phyloP scores from a whole-genome alignment of 257 asterid species.

The Voacanga thouarsii region DNA sequence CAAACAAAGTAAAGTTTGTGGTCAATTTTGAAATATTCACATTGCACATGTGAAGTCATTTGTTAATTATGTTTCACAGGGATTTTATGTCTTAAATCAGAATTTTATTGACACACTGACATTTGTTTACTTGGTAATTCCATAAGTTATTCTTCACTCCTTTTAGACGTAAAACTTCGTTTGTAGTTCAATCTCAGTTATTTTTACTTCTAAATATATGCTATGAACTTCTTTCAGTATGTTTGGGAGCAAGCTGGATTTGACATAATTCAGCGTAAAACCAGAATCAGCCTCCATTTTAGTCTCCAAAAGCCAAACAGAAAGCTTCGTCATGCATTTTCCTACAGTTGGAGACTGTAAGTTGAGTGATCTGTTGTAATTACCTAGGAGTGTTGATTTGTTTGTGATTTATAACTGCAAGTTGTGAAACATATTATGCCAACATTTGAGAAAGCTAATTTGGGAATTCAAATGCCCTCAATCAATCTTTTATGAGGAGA shows the following conservation, averaged over 20 bases:
- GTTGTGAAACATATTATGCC: not conserved
- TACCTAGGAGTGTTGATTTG: not conserved
- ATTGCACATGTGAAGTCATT: not conserved
- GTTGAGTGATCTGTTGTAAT: constrained; percentile 13
- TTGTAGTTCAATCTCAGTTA: not conserved
- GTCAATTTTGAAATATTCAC: not conserved
- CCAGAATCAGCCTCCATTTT: constrained; percentile 96
- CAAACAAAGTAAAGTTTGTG: not conserved
- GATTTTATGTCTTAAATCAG: not conserved
- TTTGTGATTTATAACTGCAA: not conserved
- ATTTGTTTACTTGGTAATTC: constrained; percentile 1
- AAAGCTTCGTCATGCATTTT: constrained; percentile 87
- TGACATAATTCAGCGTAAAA: constrained; percentile 79
- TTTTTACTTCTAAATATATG: not conserved
- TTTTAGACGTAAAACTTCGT: not conserved
- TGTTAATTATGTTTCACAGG: not conserved
- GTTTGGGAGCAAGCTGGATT: constrained; percentile 97
- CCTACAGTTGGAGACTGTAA: constrained; percentile 99
- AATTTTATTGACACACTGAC: not conserved
- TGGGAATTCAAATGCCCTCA: not conserved
- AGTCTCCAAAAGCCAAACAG: constrained; percentile 63
- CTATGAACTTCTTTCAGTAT: constrained; percentile 42
- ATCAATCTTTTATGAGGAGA: not conserved
- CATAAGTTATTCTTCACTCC: not conserved
- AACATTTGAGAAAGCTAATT: not conserved